Percentiles rank a stretch among this genome's conserved stretches.
Conservation (phyloP, 306 rosid species). For the Potentilla sterilis region DNA sequence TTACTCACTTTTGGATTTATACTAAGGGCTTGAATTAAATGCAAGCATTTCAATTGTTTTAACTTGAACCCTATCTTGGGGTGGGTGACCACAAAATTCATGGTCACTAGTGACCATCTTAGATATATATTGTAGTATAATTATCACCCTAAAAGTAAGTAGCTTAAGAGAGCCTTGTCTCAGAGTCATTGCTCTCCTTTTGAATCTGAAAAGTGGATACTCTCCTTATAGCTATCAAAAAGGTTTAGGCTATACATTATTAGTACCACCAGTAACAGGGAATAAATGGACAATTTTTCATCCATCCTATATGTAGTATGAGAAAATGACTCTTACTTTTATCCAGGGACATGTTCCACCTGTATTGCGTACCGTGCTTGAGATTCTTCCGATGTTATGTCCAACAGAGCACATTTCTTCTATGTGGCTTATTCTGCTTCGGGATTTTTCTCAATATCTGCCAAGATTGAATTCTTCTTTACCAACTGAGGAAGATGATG, state of each 20-base stretch:
- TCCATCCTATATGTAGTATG: neutral
- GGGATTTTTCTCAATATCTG: slow-evolving; percentile 70
- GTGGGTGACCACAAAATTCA: neutral
- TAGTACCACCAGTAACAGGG: slow-evolving; percentile 8
- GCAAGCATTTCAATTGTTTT: neutral
- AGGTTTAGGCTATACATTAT: neutral
- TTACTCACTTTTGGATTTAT: neutral
- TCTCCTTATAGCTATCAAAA: slow-evolving; percentile 1
- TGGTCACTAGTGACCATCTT: neutral
- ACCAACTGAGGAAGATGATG: slow-evolving; percentile 56
- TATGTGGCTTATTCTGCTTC: slow-evolving; percentile 87
- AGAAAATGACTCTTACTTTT: slow-evolving; percentile 18
- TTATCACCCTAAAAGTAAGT: no score
- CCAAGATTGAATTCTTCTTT: slow-evolving; percentile 63
- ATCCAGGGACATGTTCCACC: slow-evolving; percentile 85
- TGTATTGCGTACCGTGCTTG: slow-evolving; percentile 74
- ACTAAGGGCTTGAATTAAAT: neutral
- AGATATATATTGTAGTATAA: neutral
- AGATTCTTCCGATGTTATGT: slow-evolving; percentile 69
- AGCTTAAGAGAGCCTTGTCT: neutral
- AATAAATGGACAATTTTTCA: neutral
- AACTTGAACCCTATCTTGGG: neutral
- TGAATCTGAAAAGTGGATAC: neutral
- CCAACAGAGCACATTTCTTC: slow-evolving; percentile 73
- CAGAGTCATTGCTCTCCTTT: neutral